A percentile compares a stretch with the other conserved stretches of the same genome.
Conservation (phyloP, 208 protist species). For the Trypanosoma melophagium region DNA sequence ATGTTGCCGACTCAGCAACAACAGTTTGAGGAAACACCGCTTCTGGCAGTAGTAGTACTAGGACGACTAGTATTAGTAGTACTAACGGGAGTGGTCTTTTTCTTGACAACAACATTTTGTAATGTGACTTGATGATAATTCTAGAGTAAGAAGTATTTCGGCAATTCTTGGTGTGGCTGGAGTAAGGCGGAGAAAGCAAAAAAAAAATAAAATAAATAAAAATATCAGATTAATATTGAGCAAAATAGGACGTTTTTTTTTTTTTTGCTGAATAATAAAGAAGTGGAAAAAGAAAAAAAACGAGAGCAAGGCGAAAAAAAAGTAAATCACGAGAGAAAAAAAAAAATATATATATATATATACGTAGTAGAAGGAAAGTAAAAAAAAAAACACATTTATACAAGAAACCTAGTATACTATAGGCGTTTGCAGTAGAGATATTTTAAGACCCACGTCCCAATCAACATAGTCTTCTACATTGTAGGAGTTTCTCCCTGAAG, state of each 20-base stretch:
- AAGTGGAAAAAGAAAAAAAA: slow-evolving; percentile 1
- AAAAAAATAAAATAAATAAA: slow-evolving; percentile 23
- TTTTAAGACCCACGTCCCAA: neutral
- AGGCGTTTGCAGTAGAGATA: too few species aligned
- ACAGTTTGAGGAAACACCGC: neutral
- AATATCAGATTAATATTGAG: neutral
- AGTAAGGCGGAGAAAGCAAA: slow-evolving; percentile 1
- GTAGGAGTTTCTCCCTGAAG: neutral
- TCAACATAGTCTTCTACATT: neutral
- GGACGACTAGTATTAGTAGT: neutral
- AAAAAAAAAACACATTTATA: neutral
- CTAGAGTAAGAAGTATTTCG: neutral
- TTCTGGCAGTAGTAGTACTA: neutral
- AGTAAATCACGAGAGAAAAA: neutral
- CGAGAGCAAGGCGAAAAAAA: neutral
- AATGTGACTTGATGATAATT: too few species aligned
- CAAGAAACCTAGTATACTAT: too few species aligned
- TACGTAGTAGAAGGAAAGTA: slow-evolving; percentile 7
- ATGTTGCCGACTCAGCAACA: neutral
- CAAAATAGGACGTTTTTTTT: neutral
- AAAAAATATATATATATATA: slow-evolving; percentile 3
- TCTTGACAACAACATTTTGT: neutral
- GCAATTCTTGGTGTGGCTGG: neutral
- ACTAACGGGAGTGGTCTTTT: neutral
- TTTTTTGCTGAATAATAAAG: slow-evolving; percentile 1